Conservation (phyloP, 306 rosid genomes). For the Macrotyloma uniflorum region DNA sequence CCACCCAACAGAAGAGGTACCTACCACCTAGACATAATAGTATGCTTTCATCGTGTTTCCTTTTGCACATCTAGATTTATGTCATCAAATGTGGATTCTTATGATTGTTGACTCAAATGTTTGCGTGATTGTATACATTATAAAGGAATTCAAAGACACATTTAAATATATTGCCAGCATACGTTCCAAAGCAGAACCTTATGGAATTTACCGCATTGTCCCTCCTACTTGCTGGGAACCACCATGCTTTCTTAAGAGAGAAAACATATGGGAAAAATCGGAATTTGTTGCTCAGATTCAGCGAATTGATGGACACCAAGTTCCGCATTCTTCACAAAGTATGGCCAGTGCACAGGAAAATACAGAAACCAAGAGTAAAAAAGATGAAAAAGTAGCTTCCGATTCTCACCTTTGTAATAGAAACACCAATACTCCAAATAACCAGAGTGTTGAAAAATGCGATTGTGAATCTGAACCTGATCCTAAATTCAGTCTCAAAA, state of each 20-base stretch:
- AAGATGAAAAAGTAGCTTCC: conserved; percentile 40
- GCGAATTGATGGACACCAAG: conserved; percentile 70
- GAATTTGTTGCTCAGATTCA: conserved; percentile 62
- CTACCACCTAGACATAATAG: conserved; percentile 37
- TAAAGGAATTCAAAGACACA: conserved; percentile 80
- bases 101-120: conserved; percentile 32
- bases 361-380: conserved; percentile 55
- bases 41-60: conserved; percentile 25
- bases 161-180: conserved; percentile 71
- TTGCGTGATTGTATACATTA: conserved; percentile 35
- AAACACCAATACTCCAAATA: conserved; percentile 34
- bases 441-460: conserved; percentile 38
- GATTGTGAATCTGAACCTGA: conserved; percentile 48
- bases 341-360: conserved; percentile 27
- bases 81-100: conserved; percentile 27
- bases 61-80: conserved; percentile 30
- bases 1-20: conserved; percentile 85
- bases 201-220: conserved; percentile 86
- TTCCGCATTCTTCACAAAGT: conserved; percentile 40
- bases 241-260: conserved; percentile 52
- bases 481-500: conserved; percentile 62
- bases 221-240: conserved; percentile 82
- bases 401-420: conserved; percentile 42
- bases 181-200: conserved; percentile 60
- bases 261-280: conserved; percentile 54